Base-by-base conservation (phyloP, 2,329 filamentous ascomycete species). In the Fusarium begoniae region DNA sequence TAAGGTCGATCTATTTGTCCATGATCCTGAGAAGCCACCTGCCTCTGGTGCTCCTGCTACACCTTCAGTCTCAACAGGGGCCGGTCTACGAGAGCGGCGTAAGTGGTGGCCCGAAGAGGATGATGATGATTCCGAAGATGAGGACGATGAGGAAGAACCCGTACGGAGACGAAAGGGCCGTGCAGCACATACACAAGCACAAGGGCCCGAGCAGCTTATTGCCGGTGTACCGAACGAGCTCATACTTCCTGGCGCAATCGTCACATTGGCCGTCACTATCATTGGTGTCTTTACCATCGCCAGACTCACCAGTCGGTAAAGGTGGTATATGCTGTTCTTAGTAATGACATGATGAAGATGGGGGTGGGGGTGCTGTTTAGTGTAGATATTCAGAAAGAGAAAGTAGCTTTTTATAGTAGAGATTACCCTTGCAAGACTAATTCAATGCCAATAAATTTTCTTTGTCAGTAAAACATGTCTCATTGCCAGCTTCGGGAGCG, bases 1-100 rank as follows among this genome's bases (percentile, higher is more conserved):
- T 77, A 99, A 99, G 87, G 96, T 99, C 26, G 96, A 99, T 79
- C 88, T 99, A 22, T 98, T 98, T 78, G 95, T 98, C 18, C 96
- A 99, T 81, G 93, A 99, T 78, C 95, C 96, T 2, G 91, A 95
- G 72, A 93, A 96, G 84, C 91, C 96, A n/a, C 93, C 95, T 1
- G 88, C 95, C n/a, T 86, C 90, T 15, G 85, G 89, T 3, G 76
- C 80, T 5, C 75, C 84, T 17, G 79, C 82, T 43, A 88, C 87
- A 2, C 88, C 88, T 22, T 84, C 86, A 30, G 80, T 83, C 14
- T 88, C 87, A 30, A 85, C 86, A 10, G 83, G 83, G 5, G 80
- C 83, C 43, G 84, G 83, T 9, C 70, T 88, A 44, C 87, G 88
- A 32, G 86, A 89, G 76, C 85, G 89, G 75, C 85, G 87, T 38